Evolutionary conservation across 23 red algal genomes (phyloP).

Genomic region (Cyanidioschyzon merolae): DNA sequence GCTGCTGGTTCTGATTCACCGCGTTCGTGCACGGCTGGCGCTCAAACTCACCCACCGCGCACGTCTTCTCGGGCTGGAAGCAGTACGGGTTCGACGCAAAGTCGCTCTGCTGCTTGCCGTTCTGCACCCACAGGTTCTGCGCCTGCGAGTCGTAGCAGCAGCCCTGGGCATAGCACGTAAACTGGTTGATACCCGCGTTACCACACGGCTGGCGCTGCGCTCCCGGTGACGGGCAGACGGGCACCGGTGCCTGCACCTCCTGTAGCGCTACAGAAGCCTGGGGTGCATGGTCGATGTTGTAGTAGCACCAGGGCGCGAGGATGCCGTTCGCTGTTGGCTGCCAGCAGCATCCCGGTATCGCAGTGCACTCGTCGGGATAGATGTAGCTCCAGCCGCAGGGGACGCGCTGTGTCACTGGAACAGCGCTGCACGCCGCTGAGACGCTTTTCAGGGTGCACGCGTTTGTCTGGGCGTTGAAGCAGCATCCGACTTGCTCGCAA

Average conservation of each 20-base stretch:
- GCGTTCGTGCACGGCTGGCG: background rate
- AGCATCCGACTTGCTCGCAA: slow-evolving; percentile 11
- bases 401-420: background rate
- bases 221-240: background rate
- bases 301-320: slow-evolving; percentile 16
- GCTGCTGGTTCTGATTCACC: background rate
- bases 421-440: background rate
- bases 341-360: slow-evolving; percentile 18
- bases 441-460: slow-evolving; percentile 12
- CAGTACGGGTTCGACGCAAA: slow-evolving; percentile 13
- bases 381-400: slow-evolving; percentile 15
- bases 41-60: slow-evolving; percentile 12
- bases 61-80: slow-evolving; percentile 15
- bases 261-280: background rate
- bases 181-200: slow-evolving; percentile 12
- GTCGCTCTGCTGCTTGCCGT: slow-evolving; percentile 6
- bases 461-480: background rate
- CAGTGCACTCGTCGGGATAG: slow-evolving; percentile 15
- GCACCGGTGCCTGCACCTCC: slow-evolving; percentile 10
- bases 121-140: slow-evolving; percentile 17
- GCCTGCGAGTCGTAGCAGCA: slow-evolving; percentile 15
- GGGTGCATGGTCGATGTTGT: slow-evolving; percentile 1
- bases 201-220: slow-evolving; percentile 5
- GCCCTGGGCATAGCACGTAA: slow-evolving; percentile 1
- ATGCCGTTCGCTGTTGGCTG: slow-evolving; percentile 9